Conservation (phyloP, 345 rosid genomes). For the Laguncularia racemosa region DNA sequence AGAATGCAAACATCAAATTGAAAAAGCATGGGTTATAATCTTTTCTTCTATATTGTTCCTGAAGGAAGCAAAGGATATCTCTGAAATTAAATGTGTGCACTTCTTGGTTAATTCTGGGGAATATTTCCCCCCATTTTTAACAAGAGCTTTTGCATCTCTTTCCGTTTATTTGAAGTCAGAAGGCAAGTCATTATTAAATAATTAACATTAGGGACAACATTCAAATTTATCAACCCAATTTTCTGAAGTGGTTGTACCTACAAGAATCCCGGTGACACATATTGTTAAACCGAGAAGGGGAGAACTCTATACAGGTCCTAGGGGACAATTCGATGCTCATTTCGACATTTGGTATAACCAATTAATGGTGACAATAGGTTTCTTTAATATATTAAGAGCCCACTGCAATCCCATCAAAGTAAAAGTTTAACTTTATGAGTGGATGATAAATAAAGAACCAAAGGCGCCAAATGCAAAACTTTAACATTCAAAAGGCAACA, state of each 20-base stretch:
- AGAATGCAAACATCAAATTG: too few species aligned
- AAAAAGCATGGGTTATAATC: too few species aligned
- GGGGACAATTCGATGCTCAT: constrained; percentile 91
- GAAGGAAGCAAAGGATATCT: constrained; percentile 65
- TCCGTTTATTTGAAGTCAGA: constrained; percentile 56
- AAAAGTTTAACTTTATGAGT: too few species aligned
- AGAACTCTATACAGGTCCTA: constrained; percentile 80
- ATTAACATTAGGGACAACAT: constrained; percentile 9
- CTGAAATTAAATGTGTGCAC: constrained; percentile 88
- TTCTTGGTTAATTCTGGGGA: constrained; percentile 71
- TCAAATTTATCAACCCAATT: constrained; percentile 4
- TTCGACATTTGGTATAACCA: constrained; percentile 91
- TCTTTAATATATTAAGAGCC: constrained; percentile 75
- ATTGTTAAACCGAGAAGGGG: constrained; percentile 85
- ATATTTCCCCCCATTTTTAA: constrained; percentile 78
- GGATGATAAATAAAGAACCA: too few species aligned
- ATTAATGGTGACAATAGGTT: constrained; percentile 63
- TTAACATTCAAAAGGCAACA: too few species aligned
- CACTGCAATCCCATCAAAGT: constrained; percentile 40
- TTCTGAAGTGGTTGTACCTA: constrained; percentile 32
- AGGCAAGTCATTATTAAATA: constrained; percentile 4
- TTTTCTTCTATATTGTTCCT: constrained; percentile 3
- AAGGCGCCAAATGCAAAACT: too few species aligned
- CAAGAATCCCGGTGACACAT: constrained; percentile 64
- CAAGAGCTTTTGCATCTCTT: constrained; percentile 55